These are phyloP conservation scores for Ustilago lituana DNA, from an alignment of 1,284 basidiomycete species.

Conservation along the genomic window DNA sequence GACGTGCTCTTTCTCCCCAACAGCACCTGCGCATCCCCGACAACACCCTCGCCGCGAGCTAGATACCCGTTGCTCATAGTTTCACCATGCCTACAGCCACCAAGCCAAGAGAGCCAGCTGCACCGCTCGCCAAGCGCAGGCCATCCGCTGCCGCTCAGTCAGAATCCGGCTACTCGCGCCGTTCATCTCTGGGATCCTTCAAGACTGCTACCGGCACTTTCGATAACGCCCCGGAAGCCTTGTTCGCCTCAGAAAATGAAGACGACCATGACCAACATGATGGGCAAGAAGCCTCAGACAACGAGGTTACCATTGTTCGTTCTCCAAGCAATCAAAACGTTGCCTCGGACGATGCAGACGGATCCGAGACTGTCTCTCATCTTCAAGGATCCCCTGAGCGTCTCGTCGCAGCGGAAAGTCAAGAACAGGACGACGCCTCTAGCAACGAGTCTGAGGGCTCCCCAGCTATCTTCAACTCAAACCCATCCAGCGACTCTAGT, in stretches of 20 bases:
- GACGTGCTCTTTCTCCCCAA: no score
- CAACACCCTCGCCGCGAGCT: no score
- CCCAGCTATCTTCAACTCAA: constrained; percentile 26
- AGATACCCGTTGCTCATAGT: constrained; percentile 1
- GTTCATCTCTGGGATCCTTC: constrained; percentile 38
- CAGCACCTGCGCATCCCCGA: no score
- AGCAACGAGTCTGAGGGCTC: constrained; percentile 30
- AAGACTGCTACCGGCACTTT: constrained; percentile 35
- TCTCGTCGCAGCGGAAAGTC: background rate
- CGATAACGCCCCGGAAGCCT: constrained; percentile 3
- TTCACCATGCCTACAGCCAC: constrained; percentile 29
- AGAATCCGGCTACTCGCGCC: constrained; percentile 33
- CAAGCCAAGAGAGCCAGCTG: constrained; percentile 2
- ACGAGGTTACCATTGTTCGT: constrained; percentile 13
- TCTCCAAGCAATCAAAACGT: constrained; percentile 1
- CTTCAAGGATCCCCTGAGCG: background rate
- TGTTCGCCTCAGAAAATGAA: constrained; percentile 10
- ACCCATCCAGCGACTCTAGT: constrained; percentile 23
- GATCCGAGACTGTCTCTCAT: constrained; percentile 19
- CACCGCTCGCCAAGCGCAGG: constrained; percentile 11
- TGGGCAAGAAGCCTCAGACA: constrained; percentile 5
- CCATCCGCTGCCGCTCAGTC: constrained; percentile 29
- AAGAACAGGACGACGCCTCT: constrained; percentile 8
- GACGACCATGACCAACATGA: constrained; percentile 15
- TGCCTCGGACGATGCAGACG: constrained; percentile 25